These are phyloP conservation scores for Bimuria novae-zelandiae DNA, from an alignment of 2,329 filamentous ascomycete genomes.

Conservation along the genomic window DNA sequence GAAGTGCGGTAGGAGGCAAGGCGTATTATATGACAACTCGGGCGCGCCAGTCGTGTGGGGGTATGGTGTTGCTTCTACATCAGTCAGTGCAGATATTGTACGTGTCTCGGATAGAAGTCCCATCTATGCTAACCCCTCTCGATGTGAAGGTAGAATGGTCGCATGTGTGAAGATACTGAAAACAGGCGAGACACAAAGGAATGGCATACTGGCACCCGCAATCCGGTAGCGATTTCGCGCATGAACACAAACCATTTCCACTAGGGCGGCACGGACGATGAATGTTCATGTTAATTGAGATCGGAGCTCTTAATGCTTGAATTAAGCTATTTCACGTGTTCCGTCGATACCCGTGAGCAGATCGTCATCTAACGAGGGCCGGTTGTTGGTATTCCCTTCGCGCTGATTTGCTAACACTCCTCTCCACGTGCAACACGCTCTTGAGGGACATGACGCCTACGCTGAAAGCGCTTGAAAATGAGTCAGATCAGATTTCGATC, in stretches of 20 bases:
- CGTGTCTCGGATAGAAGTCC: constrained; percentile 15
- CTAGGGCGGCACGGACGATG: too few relatives aligned
- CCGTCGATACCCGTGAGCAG: neutral
- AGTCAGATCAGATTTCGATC: neutral
- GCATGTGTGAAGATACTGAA: constrained; percentile 19
- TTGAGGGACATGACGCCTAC: neutral
- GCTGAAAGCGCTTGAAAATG: neutral
- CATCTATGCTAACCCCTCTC: constrained; percentile 5
- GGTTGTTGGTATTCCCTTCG: neutral
- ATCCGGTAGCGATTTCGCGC: constrained; percentile 16
- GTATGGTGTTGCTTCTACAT: constrained; percentile 12
- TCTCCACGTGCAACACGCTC: neutral
- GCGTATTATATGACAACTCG: constrained; percentile 1
- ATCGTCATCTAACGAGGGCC: neutral
- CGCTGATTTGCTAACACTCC: neutral
- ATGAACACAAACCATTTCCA: neutral
- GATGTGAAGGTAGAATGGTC: neutral
- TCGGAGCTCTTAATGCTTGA: neutral
- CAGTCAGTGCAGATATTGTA: neutral
- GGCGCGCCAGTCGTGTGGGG: neutral
- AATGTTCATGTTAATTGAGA: too few relatives aligned
- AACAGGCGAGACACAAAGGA: constrained; percentile 27
- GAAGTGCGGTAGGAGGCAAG: neutral
- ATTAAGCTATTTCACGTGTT: neutral
- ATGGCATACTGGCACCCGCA: constrained; percentile 13